Evolutionary conservation across 805 yeast species (phyloP), one percentile per base, ranked within the genome.

Genomic region (Lipomyces oligophaga): DNA sequence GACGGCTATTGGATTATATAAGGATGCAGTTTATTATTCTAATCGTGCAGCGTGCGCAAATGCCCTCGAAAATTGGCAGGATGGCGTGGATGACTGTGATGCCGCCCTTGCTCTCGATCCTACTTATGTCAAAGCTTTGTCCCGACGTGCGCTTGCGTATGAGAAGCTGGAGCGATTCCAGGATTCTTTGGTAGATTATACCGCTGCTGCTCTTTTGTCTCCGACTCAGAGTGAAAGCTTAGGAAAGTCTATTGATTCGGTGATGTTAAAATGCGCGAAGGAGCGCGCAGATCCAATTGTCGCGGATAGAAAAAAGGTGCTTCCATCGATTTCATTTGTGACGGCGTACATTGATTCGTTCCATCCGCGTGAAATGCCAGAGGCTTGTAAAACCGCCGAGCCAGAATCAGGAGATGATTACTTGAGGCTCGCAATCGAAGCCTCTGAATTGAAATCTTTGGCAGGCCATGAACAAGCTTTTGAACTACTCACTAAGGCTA

Each of bases 41-140:
- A 93, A 93, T 74, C 81, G 97, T 69, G 88, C 97, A 24, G 98
- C 98, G 15, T 90, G 96, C 69, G 85, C 85, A 69, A 84, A 89
- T 41, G 86, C 94, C 6, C 72, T 85, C 57, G 78, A 80, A 55
- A 78, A 88, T 53, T 80, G 79, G 64, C 87, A 85, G 59, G 82
- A 87, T 64, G 96, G 89, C 38, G 76, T 93, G 54, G 85, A 80
- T 58, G 96, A 88, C 66, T 84, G 96, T 47, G 79, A 95, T 18
- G 77, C 75, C 52, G 98, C 97, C 24, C 75, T 93, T 60, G 76
- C 80, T 60, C 70, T 90, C 60, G 84, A 87, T 65, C 96, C 95
- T 10, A 90, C 84, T 64, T 90, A 93, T 70, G 72, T 85, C 61
- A 93, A 93, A 72, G 93, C 97, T 67, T 73, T 88, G 54, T 72